A percentile compares a stretch with the other conserved stretches of the same genome.
phyloP scores from a whole-genome alignment of 352 stramenopile species.

The Pythium chondricola region DNA sequence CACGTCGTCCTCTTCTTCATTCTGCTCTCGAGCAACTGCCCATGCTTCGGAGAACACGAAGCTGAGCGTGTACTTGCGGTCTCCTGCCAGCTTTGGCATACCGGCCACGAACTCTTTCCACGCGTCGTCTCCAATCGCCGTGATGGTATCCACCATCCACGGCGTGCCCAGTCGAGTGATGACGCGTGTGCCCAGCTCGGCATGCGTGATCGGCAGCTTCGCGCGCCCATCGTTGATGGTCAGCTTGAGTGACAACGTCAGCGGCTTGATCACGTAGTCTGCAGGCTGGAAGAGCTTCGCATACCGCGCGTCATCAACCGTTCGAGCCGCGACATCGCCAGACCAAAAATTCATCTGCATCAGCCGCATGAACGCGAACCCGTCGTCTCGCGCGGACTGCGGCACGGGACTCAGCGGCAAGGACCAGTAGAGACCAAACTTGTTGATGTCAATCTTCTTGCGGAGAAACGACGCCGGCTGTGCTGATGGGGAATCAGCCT shows the following conservation, averaged over 20 bases:
- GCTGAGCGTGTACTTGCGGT: conserved; percentile 72
- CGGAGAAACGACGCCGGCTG: conserved; percentile 39
- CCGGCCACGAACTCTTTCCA: conserved; percentile 63
- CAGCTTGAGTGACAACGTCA: conserved; percentile 74
- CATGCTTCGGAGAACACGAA: conserved; percentile 85
- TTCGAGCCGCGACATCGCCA: conserved; percentile 3
- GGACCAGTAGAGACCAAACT: conserved; percentile 78
- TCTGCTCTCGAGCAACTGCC: conserved; percentile 64
- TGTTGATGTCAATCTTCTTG: conserved; percentile 81
- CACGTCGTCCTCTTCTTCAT: conserved; percentile 71
- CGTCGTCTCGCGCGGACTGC: conserved; percentile 35
- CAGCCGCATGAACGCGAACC: conserved; percentile 45
- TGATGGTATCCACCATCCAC: conserved; percentile 76
- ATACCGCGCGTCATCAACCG: conserved; percentile 12
- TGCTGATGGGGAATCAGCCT: not conserved
- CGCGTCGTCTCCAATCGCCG: conserved; percentile 53
- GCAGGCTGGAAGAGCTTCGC: conserved; percentile 32
- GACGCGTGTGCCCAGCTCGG: conserved; percentile 65
- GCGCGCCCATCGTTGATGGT: conserved; percentile 77
- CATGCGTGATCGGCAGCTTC: conserved; percentile 73
- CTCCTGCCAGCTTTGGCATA: conserved; percentile 69
- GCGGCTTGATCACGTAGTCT: conserved; percentile 68
- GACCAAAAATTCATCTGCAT: conserved; percentile 70
- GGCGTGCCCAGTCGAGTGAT: conserved; percentile 63
- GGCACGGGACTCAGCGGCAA: conserved; percentile 44